Evolutionary conservation across 2,329 filamentous ascomycete genomes (phyloP).

Genomic region (Fusarium sp.): DNA sequence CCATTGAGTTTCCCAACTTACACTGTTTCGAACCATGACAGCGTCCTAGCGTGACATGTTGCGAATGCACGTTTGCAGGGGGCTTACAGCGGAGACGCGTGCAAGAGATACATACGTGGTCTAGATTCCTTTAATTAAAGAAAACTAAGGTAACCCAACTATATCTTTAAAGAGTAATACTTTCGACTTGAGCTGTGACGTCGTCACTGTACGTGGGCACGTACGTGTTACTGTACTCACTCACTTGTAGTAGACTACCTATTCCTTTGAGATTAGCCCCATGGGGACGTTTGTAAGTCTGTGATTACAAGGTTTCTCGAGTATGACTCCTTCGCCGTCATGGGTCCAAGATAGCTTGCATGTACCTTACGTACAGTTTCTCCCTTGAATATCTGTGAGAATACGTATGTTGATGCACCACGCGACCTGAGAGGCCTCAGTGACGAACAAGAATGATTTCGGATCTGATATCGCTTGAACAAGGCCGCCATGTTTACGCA

Average conservation of each 20-base stretch:
- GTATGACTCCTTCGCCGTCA: slow-evolving; percentile 40
- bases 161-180: slow-evolving; percentile 1
- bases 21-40: slow-evolving; percentile 9
- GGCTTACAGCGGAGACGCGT: slow-evolving; percentile 25
- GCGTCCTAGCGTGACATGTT: slow-evolving; percentile 13
- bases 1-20: neutral
- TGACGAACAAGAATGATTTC: slow-evolving; percentile 17
- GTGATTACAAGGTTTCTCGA: slow-evolving; percentile 29
- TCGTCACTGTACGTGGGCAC: slow-evolving; percentile 42
- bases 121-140: neutral
- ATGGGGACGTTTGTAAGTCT: slow-evolving; percentile 31
- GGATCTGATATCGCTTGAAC: slow-evolving; percentile 34
- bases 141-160: neutral
- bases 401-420: slow-evolving; percentile 19
- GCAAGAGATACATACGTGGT: slow-evolving; percentile 28
- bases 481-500: slow-evolving; percentile 14
- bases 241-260: neutral
- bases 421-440: slow-evolving; percentile 29
- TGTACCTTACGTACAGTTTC: slow-evolving; percentile 18
- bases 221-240: slow-evolving; percentile 30
- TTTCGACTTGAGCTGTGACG: slow-evolving; percentile 27
- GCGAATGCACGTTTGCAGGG: slow-evolving; percentile 22
- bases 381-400: neutral
- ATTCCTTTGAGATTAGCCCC: slow-evolving; percentile 12
- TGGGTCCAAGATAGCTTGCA: slow-evolving; percentile 31